Evolutionary conservation across 1,139 yeast genomes (phyloP).

Genomic region (Taphrina wiesneri): DNA sequence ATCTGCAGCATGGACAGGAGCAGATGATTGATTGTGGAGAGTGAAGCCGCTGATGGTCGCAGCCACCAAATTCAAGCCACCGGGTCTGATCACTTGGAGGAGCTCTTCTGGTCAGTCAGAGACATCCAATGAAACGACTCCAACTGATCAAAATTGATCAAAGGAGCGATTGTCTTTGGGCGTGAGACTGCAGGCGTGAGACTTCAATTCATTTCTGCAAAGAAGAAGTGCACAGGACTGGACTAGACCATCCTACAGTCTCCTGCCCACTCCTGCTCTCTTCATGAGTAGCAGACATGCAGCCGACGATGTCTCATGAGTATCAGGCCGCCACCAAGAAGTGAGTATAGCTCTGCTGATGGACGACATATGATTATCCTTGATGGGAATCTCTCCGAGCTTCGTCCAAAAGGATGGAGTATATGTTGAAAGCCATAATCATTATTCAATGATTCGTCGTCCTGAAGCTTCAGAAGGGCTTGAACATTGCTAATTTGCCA

Average conservation of each 20-base stretch:
- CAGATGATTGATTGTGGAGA: neutral
- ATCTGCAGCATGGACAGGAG: neutral
- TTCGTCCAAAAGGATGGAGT: slow-evolving; percentile 7
- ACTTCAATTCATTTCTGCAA: neutral
- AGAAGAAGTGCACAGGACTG: neutral
- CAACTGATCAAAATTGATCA: no score
- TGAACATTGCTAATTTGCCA: neutral
- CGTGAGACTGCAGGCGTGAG: neutral
- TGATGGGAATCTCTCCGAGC: slow-evolving; percentile 42
- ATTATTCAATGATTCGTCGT: slow-evolving; percentile 28
- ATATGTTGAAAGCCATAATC: slow-evolving; percentile 31
- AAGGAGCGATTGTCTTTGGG: neutral
- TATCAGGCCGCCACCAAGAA: slow-evolving; percentile 25
- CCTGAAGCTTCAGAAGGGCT: neutral
- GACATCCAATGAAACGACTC: no score
- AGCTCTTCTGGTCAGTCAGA: no score
- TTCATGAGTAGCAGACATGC: neutral
- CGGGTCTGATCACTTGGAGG: neutral
- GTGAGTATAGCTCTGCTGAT: neutral
- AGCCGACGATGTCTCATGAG: slow-evolving; percentile 4
- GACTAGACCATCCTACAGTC: no score
- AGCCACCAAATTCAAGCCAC: neutral
- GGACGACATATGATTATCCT: slow-evolving; percentile 36
- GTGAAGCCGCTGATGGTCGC: neutral
- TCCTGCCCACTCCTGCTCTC: neutral